phyloP scores from a whole-genome alignment of 2,329 filamentous ascomycete genomes.

The Colletotrichum incanum region DNA sequence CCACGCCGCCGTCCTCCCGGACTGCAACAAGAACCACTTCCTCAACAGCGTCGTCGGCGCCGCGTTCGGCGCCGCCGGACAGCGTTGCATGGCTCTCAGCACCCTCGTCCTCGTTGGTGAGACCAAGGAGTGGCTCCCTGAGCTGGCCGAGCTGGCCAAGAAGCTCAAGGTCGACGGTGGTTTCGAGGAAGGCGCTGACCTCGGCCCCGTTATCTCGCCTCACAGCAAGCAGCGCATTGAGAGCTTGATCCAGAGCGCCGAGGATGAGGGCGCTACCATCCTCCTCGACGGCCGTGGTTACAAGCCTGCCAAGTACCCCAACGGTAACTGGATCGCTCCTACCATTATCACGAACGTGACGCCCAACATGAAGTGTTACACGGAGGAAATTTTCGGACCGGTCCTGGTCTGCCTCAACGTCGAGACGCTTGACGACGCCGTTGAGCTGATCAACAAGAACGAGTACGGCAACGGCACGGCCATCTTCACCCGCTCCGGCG shows the following conservation, averaged over 20 bases:
- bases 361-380: slow-evolving; percentile 86
- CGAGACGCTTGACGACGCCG: slow-evolving; percentile 83
- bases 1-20: slow-evolving; percentile 86
- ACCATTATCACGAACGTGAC: slow-evolving; percentile 89
- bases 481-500: slow-evolving; percentile 85
- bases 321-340: slow-evolving; percentile 88
- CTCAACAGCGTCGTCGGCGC: slow-evolving; percentile 88
- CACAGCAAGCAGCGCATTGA: slow-evolving; percentile 87
- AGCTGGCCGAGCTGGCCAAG: slow-evolving; percentile 84
- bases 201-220: slow-evolving; percentile 86
- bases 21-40: slow-evolving; percentile 93
- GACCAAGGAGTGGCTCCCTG: slow-evolving; percentile 85
- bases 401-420: slow-evolving; percentile 87
- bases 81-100: slow-evolving; percentile 89
- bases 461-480: slow-evolving; percentile 90
- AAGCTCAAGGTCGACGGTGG: slow-evolving; percentile 82
- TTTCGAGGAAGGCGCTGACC: slow-evolving; percentile 84
- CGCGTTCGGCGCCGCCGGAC: slow-evolving; percentile 87
- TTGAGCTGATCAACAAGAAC: slow-evolving; percentile 87
- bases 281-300: slow-evolving; percentile 85
- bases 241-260: slow-evolving; percentile 80
- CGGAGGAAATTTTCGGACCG: slow-evolving; percentile 88
- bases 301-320: slow-evolving; percentile 83
- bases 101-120: slow-evolving; percentile 88
- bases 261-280: slow-evolving; percentile 86